phyloP scores from a whole-genome alignment of 768 basidiomycete genomes.

The Lentinula edodes region DNA sequence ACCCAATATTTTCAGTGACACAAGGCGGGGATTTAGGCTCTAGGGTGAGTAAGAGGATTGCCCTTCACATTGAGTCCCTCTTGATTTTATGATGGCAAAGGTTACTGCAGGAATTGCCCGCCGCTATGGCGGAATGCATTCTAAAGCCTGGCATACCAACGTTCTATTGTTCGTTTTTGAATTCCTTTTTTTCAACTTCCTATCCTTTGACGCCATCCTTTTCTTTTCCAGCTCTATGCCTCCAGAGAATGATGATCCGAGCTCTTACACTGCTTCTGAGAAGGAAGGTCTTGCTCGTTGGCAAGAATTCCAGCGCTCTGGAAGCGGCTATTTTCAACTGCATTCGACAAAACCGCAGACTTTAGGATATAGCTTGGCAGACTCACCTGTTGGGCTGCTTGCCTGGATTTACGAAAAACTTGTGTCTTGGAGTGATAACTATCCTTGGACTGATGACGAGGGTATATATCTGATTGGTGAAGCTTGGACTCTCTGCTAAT shows the following conservation, averaged over 20 bases:
- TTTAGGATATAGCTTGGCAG: conserved; percentile 32
- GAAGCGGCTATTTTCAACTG: conserved; percentile 19
- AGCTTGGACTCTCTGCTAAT: too few species aligned
- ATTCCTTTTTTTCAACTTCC: not conserved
- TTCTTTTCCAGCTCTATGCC: conserved; percentile 8
- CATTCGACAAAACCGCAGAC: conserved; percentile 30
- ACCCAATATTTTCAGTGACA: conserved; percentile 12
- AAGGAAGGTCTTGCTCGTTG: conserved; percentile 3
- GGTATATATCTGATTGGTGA: conserved; percentile 13
- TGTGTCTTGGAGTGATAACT: conserved; percentile 28
- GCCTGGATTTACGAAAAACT: conserved; percentile 32
- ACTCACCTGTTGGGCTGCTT: conserved; percentile 38
- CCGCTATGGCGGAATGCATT: conserved; percentile 19
- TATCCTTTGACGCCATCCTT: not conserved
- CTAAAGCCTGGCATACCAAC: conserved; percentile 30
- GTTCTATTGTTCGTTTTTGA: conserved; percentile 16
- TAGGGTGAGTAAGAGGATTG: conserved; percentile 1
- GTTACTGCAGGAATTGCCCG: conserved; percentile 19
- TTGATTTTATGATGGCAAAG: conserved; percentile 9
- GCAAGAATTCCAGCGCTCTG: not conserved
- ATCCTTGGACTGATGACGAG: conserved; percentile 42
- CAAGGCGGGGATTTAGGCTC: conserved; percentile 33
- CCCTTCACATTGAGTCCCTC: conserved; percentile 11
- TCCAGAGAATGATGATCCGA: conserved; percentile 22
- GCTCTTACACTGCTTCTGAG: conserved; percentile 16